A percentile compares a stretch with the other conserved stretches of the same genome.
These are phyloP conservation scores for Pseudoturritis turrita DNA, from an alignment of 345 rosid genomes.

Conservation along the genomic window DNA sequence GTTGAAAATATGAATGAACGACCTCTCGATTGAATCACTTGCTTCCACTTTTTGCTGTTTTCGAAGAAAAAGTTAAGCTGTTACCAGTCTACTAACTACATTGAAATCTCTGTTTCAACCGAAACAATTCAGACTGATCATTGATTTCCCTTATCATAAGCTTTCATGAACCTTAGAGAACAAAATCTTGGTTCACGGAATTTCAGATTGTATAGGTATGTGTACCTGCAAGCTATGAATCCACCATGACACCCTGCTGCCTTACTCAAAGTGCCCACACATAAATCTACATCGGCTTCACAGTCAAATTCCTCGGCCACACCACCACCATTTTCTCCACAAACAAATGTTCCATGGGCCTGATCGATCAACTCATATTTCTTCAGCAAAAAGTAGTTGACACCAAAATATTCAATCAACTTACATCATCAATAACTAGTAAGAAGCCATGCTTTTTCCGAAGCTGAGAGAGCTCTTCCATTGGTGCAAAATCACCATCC, in stretches of 20 bases:
- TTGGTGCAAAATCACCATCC: constrained; percentile 99
- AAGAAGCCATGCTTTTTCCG: constrained; percentile 69
- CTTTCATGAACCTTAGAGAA: not conserved
- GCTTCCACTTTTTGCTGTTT: constrained; percentile 86
- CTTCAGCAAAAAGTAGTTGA: constrained; percentile 2
- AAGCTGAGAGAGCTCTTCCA: constrained; percentile 69
- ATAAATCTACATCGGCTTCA: constrained; percentile 77
- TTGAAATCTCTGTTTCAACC: not conserved
- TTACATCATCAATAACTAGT: constrained; percentile 88
- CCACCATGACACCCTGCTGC: constrained; percentile 99
- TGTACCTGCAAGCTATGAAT: constrained; percentile 89
- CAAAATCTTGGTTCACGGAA: not conserved
- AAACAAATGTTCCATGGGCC: constrained; percentile 98
- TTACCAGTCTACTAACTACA: not conserved
- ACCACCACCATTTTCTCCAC: constrained; percentile 90
- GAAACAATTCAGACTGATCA: not conserved
- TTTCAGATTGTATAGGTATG: not conserved
- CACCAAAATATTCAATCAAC: constrained; percentile 22
- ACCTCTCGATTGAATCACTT: constrained; percentile 82
- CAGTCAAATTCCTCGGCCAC: constrained; percentile 85
- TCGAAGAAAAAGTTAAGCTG: not conserved
- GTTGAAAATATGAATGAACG: constrained; percentile 94
- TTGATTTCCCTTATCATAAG: no score
- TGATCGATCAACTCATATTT: constrained; percentile 30
- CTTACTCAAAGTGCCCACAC: constrained; percentile 90